Base-by-base conservation (phyloP, 805 yeast species). In the Candida multigemmis region DNA sequence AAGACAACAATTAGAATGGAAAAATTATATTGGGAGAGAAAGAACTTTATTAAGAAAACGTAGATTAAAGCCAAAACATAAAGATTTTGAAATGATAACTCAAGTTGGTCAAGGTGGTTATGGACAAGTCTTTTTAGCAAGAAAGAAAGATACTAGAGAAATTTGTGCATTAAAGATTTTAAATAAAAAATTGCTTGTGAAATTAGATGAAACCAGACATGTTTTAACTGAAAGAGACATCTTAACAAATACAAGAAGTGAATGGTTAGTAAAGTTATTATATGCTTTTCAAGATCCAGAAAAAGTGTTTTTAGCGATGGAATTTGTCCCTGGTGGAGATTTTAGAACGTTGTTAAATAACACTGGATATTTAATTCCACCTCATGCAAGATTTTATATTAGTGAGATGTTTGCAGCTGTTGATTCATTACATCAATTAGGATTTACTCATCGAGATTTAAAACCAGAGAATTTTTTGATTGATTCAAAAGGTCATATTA, bases 101-200 rank as follows among this genome's bases (percentile, higher is more conserved):
- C 98, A 91, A 60, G 96, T 91, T 17, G 99, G 99, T 9, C 98
- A 91, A 61, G 99, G 99, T 47, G 99, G 99, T 3, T 91, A 91
- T 48, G 99, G 99, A 14, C 96, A 91, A 56, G 99, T 91, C n/a
- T 91, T 84, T 44, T 60, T 91, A 36, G 96, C 99, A 1, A 72
- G 87, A 40, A 91, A 91, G 64, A 78, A 77, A 40, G 99, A 91
- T 46, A 86, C 97, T 1, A 74, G 77, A 37, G 99, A 91, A 55
- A 80, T 91, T 24, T 89, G 96, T 56, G 99, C 99, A 2, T 65
- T 91, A 42, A 91, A 91, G 52, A 83, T 91, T 9, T 67, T 91
- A 46, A 87, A 85, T 52, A 91, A 91, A 53, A 79, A 79, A 44
- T 65, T 87, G 42, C 65, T 89, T 38, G 76, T 83, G 34, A 87